phyloP scores from a whole-genome alignment of 768 basidiomycete genomes.

The Hericium alpestre region DNA sequence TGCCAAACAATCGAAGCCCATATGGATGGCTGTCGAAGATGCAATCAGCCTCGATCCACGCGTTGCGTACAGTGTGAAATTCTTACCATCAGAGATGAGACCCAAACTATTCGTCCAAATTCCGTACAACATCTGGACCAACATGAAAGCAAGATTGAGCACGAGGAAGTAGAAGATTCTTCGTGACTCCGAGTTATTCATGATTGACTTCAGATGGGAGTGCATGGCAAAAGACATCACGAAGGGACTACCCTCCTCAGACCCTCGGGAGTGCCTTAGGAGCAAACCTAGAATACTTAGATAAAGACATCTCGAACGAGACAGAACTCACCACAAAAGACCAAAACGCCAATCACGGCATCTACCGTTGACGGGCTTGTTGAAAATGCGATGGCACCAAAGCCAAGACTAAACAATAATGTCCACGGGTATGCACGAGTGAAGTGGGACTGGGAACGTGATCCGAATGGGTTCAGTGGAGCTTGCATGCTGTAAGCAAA shows the following conservation, averaged over 20 bases:
- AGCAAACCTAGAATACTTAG: conserved; percentile 4
- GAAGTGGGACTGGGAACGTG: conserved; percentile 42
- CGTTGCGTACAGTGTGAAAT: background rate
- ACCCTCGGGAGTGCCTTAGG: conserved; percentile 6
- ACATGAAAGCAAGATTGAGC: conserved; percentile 92
- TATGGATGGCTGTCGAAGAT: conserved; percentile 76
- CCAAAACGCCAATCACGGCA: conserved; percentile 39
- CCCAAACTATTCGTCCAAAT: conserved; percentile 97
- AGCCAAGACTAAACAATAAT: conserved; percentile 34
- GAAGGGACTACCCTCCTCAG: conserved; percentile 18
- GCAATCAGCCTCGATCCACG: too few species aligned
- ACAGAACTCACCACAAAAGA: conserved; percentile 50
- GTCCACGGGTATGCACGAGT: conserved; percentile 51
- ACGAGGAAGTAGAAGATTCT: conserved; percentile 96
- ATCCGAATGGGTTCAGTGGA: conserved; percentile 40
- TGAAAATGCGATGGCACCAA: conserved; percentile 58
- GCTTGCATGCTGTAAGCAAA: conserved; percentile 30
- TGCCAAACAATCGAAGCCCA: conserved; percentile 99
- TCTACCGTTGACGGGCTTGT: conserved; percentile 52
- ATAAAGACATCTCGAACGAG: background rate
- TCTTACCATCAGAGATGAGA: conserved; percentile 85
- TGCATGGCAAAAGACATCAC: conserved; percentile 35
- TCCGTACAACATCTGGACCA: conserved; percentile 93
- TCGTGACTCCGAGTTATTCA: conserved; percentile 84
- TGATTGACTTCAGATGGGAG: conserved; percentile 69